Percentiles rank a stretch among this genome's conserved stretches.
Conservation (phyloP, 2,329 filamentous ascomycete species). For the Colletotrichum shisoi region DNA sequence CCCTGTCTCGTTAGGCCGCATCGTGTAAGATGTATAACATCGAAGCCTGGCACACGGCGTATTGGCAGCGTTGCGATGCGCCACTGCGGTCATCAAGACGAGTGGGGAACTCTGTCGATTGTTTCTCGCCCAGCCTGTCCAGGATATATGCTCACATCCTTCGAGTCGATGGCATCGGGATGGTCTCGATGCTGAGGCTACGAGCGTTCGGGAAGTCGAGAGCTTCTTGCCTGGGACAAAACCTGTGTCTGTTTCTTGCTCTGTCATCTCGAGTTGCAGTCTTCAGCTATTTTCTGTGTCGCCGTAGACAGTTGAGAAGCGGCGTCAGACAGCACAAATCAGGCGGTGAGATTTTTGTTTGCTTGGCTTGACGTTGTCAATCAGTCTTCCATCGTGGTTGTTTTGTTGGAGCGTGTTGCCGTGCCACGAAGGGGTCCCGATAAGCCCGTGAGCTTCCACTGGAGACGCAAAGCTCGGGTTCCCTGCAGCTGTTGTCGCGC, state of each 20-base stretch:
- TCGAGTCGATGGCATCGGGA: conserved; percentile 1
- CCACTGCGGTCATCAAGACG: conserved; percentile 2
- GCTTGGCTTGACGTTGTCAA: not conserved
- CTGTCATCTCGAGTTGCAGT: not conserved
- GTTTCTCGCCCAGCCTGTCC: not conserved
- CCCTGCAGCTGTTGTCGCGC: not conserved
- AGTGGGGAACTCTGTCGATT: not conserved
- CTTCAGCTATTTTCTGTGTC: not conserved
- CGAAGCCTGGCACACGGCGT: not conserved
- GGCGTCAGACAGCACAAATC: conserved; percentile 23
- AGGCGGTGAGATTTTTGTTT: conserved; percentile 25
- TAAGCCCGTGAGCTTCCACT: conserved; percentile 6
- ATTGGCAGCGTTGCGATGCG: not conserved
- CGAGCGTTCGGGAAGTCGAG: not conserved
- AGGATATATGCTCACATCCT: not conserved
- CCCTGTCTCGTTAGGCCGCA: conserved; percentile 27
- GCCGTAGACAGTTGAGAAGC: not conserved
- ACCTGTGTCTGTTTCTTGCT: not conserved
- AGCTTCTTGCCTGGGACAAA: not conserved
- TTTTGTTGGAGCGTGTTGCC: conserved; percentile 1
- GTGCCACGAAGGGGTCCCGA: conserved; percentile 8
- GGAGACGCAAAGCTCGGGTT: not conserved
- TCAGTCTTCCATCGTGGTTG: not conserved
- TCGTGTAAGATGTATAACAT: conserved; percentile 1
- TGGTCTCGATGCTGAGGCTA: conserved; percentile 1